phyloP scores from a whole-genome alignment of 1,139 yeast species.

The Eremothecium coryli region DNA sequence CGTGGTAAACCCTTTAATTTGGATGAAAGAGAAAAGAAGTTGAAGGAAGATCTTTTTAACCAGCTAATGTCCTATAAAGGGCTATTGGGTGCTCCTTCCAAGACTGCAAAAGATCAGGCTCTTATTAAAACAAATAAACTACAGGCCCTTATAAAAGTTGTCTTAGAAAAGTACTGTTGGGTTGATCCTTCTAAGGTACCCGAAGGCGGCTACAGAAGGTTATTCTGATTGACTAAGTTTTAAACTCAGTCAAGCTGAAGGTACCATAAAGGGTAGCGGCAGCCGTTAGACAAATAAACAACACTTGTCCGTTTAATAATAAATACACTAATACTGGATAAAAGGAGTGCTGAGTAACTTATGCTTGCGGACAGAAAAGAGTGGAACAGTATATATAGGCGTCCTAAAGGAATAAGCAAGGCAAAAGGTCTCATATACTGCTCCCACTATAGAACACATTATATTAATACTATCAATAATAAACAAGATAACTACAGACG shows the following conservation, averaged over 20 bases:
- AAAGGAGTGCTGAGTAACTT: too few relatives aligned
- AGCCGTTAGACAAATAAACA: too few relatives aligned
- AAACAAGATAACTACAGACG: too few relatives aligned
- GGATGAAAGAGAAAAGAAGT: conserved; percentile 3
- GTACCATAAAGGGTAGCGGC: too few relatives aligned
- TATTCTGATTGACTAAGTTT: conserved; percentile 3
- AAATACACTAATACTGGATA: too few relatives aligned
- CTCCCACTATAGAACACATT: too few relatives aligned
- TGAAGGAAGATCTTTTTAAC: conserved; percentile 4
- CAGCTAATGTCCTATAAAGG: conserved; percentile 5
- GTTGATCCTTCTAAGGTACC: conserved; percentile 7
- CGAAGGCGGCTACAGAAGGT: conserved; percentile 6
- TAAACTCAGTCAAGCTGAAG: too few relatives aligned
- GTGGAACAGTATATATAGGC: too few relatives aligned
- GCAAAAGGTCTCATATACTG: too few relatives aligned
- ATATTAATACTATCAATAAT: not conserved
- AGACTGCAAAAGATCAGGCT: conserved; percentile 4
- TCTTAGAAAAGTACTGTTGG: conserved; percentile 8
- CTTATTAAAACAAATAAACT: conserved; percentile 3
- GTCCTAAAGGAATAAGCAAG: too few relatives aligned
- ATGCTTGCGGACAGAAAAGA: too few relatives aligned
- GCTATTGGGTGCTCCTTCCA: conserved; percentile 4
- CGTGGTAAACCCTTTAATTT: conserved; percentile 4
- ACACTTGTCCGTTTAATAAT: too few relatives aligned
- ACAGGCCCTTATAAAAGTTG: conserved; percentile 4